Base-by-base conservation (phyloP, 2,329 filamentous ascomycete species). In the Cercospora beticola region DNA sequence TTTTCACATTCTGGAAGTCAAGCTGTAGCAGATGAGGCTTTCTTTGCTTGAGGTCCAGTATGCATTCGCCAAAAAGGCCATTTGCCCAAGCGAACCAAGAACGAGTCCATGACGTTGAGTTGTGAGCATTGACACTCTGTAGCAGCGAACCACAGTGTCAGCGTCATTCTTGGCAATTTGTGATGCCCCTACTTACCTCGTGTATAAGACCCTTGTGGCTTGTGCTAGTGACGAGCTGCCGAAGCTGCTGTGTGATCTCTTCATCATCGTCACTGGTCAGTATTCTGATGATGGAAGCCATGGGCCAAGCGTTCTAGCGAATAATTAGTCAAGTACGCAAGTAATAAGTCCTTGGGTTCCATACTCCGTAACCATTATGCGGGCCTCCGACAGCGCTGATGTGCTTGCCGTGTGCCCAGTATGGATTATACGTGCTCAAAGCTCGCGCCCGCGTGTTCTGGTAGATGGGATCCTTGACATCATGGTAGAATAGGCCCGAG, bases 81-180 rank as follows among this genome's bases (percentile, higher is more conserved):
- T 72, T 85, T 46, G 82, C 83, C 83, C 83, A 84, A 6, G 79
- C 80, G 68, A 80, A 84, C 78, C 83, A 85, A 62, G 82, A 81
- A 68, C 83, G 78, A 49, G 82, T 82, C 78, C 80, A 85, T 61
- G 80, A 73, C 8, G 71, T 77, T 49, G 74, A 74, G 69, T 83
- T 80, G 68, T 80, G 82, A n/a, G 76, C 78, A 68, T 82, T 82
- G 62, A 85, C 78, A 68, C 82, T 84, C 75, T 59, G 56, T 23
- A 59, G 3, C 4, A 59, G 30, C 28, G 31, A 23, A 30, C 26
- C 5, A 23, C 56, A 36, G 4, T 7, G 54, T 59, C 30, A 59
- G 56, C 56, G 14, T 16, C n/a, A n/a, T 59, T 59, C 31, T 2
- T 5, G 28, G 28, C 10, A 36, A 14, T 14, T 59, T 21, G 56